Conservation (phyloP, 345 rosid genomes). For the Combretum micranthum region DNA sequence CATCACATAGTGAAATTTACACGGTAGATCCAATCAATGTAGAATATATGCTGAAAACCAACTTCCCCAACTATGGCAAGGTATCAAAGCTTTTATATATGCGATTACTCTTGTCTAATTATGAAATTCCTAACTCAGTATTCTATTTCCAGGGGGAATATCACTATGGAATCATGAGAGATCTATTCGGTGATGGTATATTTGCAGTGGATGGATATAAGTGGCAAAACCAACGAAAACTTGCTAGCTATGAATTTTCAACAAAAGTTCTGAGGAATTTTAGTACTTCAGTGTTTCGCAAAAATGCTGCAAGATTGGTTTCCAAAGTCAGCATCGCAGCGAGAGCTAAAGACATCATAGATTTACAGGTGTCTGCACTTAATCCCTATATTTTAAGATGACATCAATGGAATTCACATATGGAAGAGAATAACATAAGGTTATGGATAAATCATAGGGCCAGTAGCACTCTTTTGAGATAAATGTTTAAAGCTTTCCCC, state of each 20-base stretch:
- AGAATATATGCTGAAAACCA: conserved; percentile 36
- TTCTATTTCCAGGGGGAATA: conserved; percentile 20
- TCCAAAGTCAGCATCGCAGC: conserved; percentile 18
- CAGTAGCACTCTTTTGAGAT: no score
- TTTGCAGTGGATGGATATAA: conserved; percentile 35
- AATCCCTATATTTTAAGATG: not conserved
- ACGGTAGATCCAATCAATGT: conserved; percentile 31
- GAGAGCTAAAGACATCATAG: conserved; percentile 16
- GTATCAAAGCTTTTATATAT: conserved; percentile 8
- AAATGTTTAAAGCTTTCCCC: no score
- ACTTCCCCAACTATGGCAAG: conserved; percentile 36
- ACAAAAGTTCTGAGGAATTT: conserved; percentile 30
- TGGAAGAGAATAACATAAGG: no score
- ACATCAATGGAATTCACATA: no score
- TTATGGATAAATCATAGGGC: no score
- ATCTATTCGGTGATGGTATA: conserved; percentile 38
- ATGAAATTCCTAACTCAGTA: not conserved
- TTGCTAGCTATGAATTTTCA: conserved; percentile 37
- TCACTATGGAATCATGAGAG: conserved; percentile 29
- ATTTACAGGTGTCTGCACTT: conserved; percentile 26
- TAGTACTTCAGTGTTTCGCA: conserved; percentile 24
- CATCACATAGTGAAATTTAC: conserved; percentile 25
- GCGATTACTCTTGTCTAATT: not conserved
- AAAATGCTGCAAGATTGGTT: conserved; percentile 25
- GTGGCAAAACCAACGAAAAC: conserved; percentile 37